Evolutionary conservation across 129 eudicot species (phyloP).

Genomic region (Artemisia argyi): DNA sequence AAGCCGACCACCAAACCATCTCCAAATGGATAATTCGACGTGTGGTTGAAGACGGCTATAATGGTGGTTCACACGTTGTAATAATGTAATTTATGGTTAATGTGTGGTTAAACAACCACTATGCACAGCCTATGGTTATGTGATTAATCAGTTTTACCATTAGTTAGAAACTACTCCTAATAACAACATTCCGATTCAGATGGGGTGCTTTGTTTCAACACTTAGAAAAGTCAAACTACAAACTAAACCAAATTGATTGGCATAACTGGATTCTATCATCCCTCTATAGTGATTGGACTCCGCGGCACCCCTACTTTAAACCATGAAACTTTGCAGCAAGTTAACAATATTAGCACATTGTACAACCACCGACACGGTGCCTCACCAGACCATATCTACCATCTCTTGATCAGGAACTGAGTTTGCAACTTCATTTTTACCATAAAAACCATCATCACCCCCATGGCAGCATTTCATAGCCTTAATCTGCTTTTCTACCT

Average conservation of each 20-base stretch:
- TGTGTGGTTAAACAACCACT: too few relatives aligned
- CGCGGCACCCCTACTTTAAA: constrained; percentile 7
- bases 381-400: constrained; percentile 43
- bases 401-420: constrained; percentile 35
- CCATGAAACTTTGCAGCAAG: constrained; percentile 14
- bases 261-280: not conserved
- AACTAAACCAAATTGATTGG: not conserved
- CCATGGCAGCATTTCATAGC: constrained; percentile 35
- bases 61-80: too few relatives aligned
- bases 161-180: too few relatives aligned
- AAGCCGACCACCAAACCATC: too few relatives aligned
- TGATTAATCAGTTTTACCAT: too few relatives aligned
- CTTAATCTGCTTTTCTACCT: constrained; percentile 41
- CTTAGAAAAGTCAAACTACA: too few relatives aligned
- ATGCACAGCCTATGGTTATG: too few relatives aligned
- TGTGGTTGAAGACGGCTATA: too few relatives aligned
- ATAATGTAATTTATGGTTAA: too few relatives aligned
- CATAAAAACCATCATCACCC: constrained; percentile 24
- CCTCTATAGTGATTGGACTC: not conserved
- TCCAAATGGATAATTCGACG: too few relatives aligned
- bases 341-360: constrained; percentile 19
- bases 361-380: constrained; percentile 15
- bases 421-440: constrained; percentile 32
- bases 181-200: too few relatives aligned
- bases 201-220: too few relatives aligned